phyloP scores from a whole-genome alignment of 2,329 filamentous ascomycete species.

The Trichoderma afroharzianum region DNA sequence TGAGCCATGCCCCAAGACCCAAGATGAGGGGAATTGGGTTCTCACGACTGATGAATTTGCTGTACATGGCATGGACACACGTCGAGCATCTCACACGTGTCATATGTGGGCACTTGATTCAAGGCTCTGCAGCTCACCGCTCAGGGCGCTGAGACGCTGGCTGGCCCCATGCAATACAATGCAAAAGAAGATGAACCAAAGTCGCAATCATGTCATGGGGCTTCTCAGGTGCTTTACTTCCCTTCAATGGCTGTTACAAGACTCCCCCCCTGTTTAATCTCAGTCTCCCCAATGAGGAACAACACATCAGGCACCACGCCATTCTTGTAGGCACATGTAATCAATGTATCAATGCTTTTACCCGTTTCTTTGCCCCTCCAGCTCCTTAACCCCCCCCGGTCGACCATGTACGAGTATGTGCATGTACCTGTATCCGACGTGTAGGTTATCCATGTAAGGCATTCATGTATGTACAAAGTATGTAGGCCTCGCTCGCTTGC shows the following conservation, averaged over 20 bases:
- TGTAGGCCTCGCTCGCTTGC: background rate
- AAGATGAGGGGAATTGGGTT: slow-evolving; percentile 13
- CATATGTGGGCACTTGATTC: slow-evolving; percentile 9
- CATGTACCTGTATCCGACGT: background rate
- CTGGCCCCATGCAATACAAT: background rate
- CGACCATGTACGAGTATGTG: background rate
- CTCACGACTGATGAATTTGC: background rate
- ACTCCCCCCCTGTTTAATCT: background rate
- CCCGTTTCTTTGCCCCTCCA: background rate
- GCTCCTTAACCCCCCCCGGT: background rate
- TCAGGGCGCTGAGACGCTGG: background rate
- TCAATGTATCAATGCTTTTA: background rate
- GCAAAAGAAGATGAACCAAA: background rate
- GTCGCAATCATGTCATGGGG: background rate
- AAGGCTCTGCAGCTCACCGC: slow-evolving; percentile 14
- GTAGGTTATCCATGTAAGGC: background rate
- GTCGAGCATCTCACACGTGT: slow-evolving; percentile 15
- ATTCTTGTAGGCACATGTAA: background rate
- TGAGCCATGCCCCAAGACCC: slow-evolving; percentile 1
- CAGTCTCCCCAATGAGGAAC: background rate
- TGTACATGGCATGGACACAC: background rate
- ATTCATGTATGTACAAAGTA: background rate
- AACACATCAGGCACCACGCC: background rate
- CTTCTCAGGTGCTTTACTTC: background rate
- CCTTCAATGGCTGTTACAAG: background rate